Percentiles rank a stretch among this genome's conserved stretches.
These are phyloP conservation scores for Colletotrichum sp. DNA, from an alignment of 2,329 filamentous ascomycete species.

Conservation along the genomic window DNA sequence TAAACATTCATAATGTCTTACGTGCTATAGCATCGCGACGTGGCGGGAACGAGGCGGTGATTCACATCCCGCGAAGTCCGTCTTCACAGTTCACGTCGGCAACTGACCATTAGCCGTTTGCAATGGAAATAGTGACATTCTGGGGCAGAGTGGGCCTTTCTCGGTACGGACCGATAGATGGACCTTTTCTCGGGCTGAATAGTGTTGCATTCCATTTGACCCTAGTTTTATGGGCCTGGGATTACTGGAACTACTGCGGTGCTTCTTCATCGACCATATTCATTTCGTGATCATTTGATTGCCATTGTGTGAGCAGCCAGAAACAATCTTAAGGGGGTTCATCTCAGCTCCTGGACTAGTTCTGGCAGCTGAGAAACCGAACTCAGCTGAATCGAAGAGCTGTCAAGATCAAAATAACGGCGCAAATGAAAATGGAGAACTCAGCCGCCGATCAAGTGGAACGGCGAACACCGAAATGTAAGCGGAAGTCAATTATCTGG, in stretches of 20 bases:
- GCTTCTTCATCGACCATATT: background rate
- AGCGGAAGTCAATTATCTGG: background rate
- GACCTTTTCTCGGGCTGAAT: background rate
- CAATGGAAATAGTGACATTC: background rate
- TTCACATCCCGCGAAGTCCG: background rate
- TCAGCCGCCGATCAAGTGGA: background rate
- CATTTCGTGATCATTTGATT: background rate
- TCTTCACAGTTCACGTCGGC: background rate
- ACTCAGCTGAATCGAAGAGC: background rate
- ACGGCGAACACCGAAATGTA: background rate
- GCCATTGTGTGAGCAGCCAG: background rate
- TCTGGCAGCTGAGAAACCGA: background rate
- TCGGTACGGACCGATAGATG: background rate
- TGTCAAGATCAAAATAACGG: background rate
- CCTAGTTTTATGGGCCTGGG: background rate
- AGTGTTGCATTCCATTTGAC: background rate
- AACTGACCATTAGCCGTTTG: background rate
- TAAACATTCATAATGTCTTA: background rate
- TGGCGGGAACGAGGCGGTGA: background rate
- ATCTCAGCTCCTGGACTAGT: background rate
- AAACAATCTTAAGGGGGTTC: background rate
- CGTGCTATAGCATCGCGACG: background rate
- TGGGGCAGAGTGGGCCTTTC: background rate
- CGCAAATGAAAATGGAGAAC: background rate
- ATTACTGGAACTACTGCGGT: background rate